Percentiles rank a stretch among this genome's conserved stretches.
phyloP scores from a whole-genome alignment of 2,329 filamentous ascomycete genomes.

The Fusarium sp. region DNA sequence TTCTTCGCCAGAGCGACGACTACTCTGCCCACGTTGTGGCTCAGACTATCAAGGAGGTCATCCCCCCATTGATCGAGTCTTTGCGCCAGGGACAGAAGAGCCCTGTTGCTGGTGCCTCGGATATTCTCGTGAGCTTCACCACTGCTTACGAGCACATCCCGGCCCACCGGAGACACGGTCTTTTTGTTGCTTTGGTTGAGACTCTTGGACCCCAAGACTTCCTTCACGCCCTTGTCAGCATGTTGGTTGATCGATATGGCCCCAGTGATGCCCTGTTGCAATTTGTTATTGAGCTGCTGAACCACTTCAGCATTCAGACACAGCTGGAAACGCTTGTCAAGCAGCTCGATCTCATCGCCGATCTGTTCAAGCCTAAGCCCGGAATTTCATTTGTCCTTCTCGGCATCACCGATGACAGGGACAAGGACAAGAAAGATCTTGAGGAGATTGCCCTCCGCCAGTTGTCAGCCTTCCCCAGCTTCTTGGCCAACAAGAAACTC shows the following conservation, averaged over 20 bases:
- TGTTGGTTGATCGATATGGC: constrained; percentile 91
- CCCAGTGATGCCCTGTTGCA: constrained; percentile 77
- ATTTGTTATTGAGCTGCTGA: constrained; percentile 82
- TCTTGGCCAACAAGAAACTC: constrained; percentile 69
- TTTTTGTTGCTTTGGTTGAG: constrained; percentile 87
- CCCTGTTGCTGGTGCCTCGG: constrained; percentile 83
- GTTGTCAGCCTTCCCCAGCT: constrained; percentile 67
- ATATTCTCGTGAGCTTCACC: constrained; percentile 94
- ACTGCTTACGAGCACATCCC: constrained; percentile 97
- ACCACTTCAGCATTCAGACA: constrained; percentile 77
- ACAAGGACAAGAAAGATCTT: constrained; percentile 63
- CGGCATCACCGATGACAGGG: constrained; percentile 62
- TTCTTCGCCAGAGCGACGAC: constrained; percentile 92
- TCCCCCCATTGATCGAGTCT: constrained; percentile 89
- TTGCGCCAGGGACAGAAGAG: constrained; percentile 84
- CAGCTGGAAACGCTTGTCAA: constrained; percentile 84
- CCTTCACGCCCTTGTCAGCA: constrained; percentile 86
- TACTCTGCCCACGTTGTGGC: constrained; percentile 97
- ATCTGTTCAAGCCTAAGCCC: constrained; percentile 81
- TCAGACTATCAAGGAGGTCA: constrained; percentile 92
- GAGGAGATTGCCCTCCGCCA: constrained; percentile 65
- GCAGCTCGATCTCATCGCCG: constrained; percentile 79
- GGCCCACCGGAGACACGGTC: constrained; percentile 80
- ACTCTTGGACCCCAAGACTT: constrained; percentile 90
- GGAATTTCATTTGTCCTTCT: constrained; percentile 79